Conservation (phyloP, 2,329 filamentous ascomycete genomes). For the Penicillium sp. region DNA sequence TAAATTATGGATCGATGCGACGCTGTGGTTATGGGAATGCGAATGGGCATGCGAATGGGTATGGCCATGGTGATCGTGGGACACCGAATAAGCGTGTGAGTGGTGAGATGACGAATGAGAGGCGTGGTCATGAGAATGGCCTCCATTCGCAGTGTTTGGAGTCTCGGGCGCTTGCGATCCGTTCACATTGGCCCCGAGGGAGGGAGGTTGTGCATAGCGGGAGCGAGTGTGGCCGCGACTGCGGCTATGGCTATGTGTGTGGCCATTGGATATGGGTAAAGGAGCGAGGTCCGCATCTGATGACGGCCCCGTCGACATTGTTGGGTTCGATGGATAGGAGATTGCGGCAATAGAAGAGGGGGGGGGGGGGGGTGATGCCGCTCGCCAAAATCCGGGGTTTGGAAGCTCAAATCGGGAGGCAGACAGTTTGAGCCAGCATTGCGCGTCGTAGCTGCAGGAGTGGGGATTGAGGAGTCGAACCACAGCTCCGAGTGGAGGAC, state of each 20-base stretch:
- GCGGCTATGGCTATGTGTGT: slow-evolving; percentile 24
- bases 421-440: not conserved
- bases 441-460: not conserved
- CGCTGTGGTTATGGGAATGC: slow-evolving; percentile 25
- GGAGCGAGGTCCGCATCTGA: slow-evolving; percentile 31
- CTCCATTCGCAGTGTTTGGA: slow-evolving; percentile 12
- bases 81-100: slow-evolving; percentile 36
- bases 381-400: slow-evolving; percentile 1
- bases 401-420: not conserved
- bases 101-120: slow-evolving; percentile 29
- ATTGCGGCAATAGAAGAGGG: slow-evolving; percentile 7
- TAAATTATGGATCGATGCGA: slow-evolving; percentile 18
- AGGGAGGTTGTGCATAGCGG: slow-evolving; percentile 29
- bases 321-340: slow-evolving; percentile 18
- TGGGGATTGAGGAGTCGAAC: not conserved
- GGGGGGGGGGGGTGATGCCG: not conserved
- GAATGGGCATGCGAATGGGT: slow-evolving; percentile 13
- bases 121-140: slow-evolving; percentile 27
- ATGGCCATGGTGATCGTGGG: slow-evolving; percentile 35
- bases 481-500: not conserved
- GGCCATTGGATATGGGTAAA: slow-evolving; percentile 15
- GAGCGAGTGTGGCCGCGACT: slow-evolving; percentile 38
- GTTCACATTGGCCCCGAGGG: slow-evolving; percentile 22
- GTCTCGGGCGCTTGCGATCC: slow-evolving; percentile 19
- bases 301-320: slow-evolving; percentile 36